Evolutionary conservation across 495 filamentous ascomycete genomes (phyloP).

Genomic region (Amphirosellinia nigrospora): DNA sequence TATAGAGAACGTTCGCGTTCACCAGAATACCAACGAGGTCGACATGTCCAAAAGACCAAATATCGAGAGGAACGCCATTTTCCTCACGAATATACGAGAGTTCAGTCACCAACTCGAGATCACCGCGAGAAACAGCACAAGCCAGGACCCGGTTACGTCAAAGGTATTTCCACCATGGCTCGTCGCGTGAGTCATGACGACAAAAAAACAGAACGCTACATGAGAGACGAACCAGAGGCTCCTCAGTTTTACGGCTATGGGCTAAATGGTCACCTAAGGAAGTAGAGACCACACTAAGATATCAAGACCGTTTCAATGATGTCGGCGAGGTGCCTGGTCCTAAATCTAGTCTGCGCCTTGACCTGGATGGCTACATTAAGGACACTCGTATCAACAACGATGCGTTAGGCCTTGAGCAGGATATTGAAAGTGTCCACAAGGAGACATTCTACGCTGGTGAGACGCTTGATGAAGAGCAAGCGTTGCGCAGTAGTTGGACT

Average conservation of each 20-base stretch:
- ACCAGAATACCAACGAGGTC: neutral
- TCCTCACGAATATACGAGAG: neutral
- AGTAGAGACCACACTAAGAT: neutral
- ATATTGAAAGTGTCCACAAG: neutral
- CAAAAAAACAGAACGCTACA: neutral
- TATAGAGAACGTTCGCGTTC: neutral
- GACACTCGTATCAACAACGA: neutral
- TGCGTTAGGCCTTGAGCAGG: neutral
- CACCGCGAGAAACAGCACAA: neutral
- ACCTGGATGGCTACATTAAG: neutral
- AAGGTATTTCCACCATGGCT: neutral
- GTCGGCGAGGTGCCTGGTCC: constrained; percentile 14
- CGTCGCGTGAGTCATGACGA: neutral
- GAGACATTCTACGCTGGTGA: constrained; percentile 2
- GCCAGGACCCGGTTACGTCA: neutral
- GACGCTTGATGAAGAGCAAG: constrained; percentile 10
- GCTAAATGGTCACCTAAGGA: neutral
- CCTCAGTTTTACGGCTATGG: constrained; percentile 1
- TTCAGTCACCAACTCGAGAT: neutral
- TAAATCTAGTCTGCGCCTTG: constrained; percentile 1
- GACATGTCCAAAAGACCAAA: too few relatives aligned
- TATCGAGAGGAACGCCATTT: neutral
- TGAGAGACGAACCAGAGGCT: constrained; percentile 8
- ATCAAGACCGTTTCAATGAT: constrained; percentile 8
- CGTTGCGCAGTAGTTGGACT: neutral